Percentiles rank a stretch among this genome's conserved stretches.
Evolutionary conservation across 1,284 basidiomycete genomes (phyloP).

Genomic region (Cutaneotrichosporon sp.): DNA sequence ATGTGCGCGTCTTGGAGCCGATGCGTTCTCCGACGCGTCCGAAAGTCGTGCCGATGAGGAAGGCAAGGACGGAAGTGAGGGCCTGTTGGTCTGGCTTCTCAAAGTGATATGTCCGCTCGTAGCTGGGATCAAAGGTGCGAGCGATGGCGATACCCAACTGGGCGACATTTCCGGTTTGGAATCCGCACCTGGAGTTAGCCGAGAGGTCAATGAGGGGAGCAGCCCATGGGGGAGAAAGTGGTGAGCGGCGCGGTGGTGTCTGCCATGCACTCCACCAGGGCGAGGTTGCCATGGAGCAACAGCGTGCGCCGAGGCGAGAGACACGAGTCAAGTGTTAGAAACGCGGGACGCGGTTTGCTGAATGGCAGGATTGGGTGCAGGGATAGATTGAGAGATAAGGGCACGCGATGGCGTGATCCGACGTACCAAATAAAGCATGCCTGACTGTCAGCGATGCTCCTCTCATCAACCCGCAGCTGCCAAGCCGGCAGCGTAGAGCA

Average conservation of each 20-base stretch:
- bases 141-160: slow-evolving; percentile 61
- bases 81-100: slow-evolving; percentile 76
- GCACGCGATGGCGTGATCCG: neutral
- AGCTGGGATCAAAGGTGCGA: slow-evolving; percentile 58
- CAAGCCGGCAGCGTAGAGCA: no score
- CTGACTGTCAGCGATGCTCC: no score
- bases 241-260: no score
- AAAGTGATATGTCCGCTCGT: slow-evolving; percentile 56
- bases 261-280: no score
- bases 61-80: slow-evolving; percentile 66
- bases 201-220: no score
- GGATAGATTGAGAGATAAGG: neutral
- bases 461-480: no score
- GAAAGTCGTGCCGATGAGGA: slow-evolving; percentile 53
- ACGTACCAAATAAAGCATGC: slow-evolving; percentile 5
- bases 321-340: no score
- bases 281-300: no score
- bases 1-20: slow-evolving; percentile 65
- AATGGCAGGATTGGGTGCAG: no score
- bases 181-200: slow-evolving; percentile 46
- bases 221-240: no score
- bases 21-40: slow-evolving; percentile 53
- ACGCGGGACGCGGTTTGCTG: no score
- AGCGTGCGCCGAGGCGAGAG: no score
- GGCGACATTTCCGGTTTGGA: slow-evolving; percentile 47